phyloP scores from a whole-genome alignment of 768 basidiomycete genomes.

The Asterophora parasitica region DNA sequence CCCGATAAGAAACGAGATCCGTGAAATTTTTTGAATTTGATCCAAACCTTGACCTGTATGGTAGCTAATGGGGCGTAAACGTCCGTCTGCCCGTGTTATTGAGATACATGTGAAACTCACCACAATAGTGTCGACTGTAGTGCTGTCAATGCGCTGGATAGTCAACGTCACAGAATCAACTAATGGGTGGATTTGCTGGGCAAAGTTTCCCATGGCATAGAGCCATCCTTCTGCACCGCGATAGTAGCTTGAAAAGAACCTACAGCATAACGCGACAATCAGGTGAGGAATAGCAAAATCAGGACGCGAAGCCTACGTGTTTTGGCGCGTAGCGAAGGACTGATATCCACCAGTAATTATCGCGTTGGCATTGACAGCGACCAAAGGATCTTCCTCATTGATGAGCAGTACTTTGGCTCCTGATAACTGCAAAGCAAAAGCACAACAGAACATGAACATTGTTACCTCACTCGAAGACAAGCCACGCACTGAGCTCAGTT shows the following conservation, averaged over 20 bases:
- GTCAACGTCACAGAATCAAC: conserved; percentile 46
- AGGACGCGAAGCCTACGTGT: conserved; percentile 28
- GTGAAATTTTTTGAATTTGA: conserved; percentile 44
- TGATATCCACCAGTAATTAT: conserved; percentile 48
- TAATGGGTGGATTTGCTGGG: conserved; percentile 47
- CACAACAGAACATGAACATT: too few relatives aligned
- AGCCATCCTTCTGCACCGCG: conserved; percentile 34
- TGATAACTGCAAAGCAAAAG: conserved; percentile 26
- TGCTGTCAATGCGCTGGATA: conserved; percentile 38
- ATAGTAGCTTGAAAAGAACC: conserved; percentile 44
- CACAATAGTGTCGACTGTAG: conserved; percentile 35
- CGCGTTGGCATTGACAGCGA: conserved; percentile 48
- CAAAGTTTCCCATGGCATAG: conserved; percentile 51
- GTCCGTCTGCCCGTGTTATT: background rate
- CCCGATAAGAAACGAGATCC: conserved; percentile 41
- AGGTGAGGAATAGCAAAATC: background rate
- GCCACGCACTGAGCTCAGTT: conserved; percentile 36
- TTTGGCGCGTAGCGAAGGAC: conserved; percentile 46
- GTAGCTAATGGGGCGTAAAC: conserved; percentile 34
- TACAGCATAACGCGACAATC: conserved; percentile 12
- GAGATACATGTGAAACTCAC: conserved; percentile 25
- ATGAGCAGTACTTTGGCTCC: conserved; percentile 54
- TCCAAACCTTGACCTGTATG: conserved; percentile 54
- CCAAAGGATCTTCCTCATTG: conserved; percentile 46
- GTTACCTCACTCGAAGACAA: background rate